Evolutionary conservation across 495 filamentous ascomycete species (phyloP).

Genomic region (Cladorrhinum samala): DNA sequence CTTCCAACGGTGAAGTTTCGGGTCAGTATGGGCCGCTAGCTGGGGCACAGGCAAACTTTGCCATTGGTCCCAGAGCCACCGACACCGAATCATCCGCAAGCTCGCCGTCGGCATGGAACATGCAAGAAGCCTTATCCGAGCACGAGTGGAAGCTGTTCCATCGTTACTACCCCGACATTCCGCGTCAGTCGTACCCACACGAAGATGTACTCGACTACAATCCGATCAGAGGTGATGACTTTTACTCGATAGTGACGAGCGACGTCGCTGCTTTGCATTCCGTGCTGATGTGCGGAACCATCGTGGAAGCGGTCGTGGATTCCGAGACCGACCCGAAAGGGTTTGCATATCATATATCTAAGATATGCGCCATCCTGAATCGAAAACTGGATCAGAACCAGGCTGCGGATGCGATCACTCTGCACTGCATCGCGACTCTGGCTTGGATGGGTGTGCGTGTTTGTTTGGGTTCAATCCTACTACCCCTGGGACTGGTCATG

Average conservation of each 20-base stretch:
- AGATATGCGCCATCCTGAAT: constrained; percentile 25
- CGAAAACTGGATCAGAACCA: constrained; percentile 19
- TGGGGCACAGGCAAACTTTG: background rate
- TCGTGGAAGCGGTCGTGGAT: constrained; percentile 12
- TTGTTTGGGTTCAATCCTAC: too few species aligned
- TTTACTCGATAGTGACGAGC: constrained; percentile 12
- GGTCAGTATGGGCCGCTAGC: too few species aligned
- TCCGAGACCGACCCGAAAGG: constrained; percentile 11
- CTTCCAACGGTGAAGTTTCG: too few species aligned
- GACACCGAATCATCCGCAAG: too few species aligned
- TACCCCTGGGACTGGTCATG: background rate
- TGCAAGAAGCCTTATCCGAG: constrained; percentile 4
- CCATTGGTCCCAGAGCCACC: background rate
- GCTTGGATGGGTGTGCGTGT: constrained; percentile 24
- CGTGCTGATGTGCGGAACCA: constrained; percentile 25
- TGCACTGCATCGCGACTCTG: constrained; percentile 24
- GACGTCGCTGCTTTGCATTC: constrained; percentile 21
- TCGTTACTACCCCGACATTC: constrained; percentile 13
- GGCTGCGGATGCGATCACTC: constrained; percentile 13
- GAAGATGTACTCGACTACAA: constrained; percentile 28
- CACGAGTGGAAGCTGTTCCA: constrained; percentile 21
- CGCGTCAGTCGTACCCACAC: constrained; percentile 24
- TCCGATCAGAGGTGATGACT: constrained; percentile 14
- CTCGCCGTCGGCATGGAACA: background rate
- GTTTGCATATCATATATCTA: constrained; percentile 25